phyloP scores from a whole-genome alignment of 2,329 filamentous ascomycete genomes.

The Neopestalotiopsis clavispora region DNA sequence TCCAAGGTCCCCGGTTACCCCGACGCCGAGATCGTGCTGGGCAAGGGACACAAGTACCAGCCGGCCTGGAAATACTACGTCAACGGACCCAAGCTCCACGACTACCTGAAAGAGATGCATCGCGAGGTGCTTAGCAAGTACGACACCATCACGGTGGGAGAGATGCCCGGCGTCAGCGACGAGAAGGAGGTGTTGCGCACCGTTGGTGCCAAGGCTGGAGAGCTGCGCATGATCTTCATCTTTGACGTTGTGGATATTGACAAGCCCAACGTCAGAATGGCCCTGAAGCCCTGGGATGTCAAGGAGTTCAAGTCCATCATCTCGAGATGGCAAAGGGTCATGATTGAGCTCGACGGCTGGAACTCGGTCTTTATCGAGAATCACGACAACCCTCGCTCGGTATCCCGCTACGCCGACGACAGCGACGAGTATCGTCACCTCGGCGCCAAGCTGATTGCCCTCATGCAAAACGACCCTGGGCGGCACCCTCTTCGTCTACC shows the following conservation, averaged over 20 bases:
- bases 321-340: conserved; percentile 46
- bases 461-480: conserved; percentile 55
- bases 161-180: conserved; percentile 68
- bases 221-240: conserved; percentile 74
- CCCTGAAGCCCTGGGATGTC: conserved; percentile 52
- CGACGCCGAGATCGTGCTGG: conserved; percentile 60
- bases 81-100: conserved; percentile 72
- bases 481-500: conserved; percentile 70
- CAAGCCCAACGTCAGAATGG: conserved; percentile 47
- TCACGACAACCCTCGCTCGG: conserved; percentile 65
- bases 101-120: conserved; percentile 71
- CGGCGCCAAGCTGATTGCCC: conserved; percentile 63
- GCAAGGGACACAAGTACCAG: conserved; percentile 50
- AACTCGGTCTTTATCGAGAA: conserved; percentile 69
- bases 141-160: conserved; percentile 72
- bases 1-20: conserved; percentile 65
- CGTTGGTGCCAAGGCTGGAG: conserved; percentile 60
- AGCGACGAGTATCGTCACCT: conserved; percentile 50
- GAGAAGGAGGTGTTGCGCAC: conserved; percentile 62
- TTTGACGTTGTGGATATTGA: conserved; percentile 69
- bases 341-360: conserved; percentile 61
- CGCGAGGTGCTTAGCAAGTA: conserved; percentile 61
- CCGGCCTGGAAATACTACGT: conserved; percentile 62
- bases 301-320: conserved; percentile 44
- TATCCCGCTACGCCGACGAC: conserved; percentile 59